Base-by-base conservation (phyloP, 306 rosid genomes). In the Luffa acutangula region DNA sequence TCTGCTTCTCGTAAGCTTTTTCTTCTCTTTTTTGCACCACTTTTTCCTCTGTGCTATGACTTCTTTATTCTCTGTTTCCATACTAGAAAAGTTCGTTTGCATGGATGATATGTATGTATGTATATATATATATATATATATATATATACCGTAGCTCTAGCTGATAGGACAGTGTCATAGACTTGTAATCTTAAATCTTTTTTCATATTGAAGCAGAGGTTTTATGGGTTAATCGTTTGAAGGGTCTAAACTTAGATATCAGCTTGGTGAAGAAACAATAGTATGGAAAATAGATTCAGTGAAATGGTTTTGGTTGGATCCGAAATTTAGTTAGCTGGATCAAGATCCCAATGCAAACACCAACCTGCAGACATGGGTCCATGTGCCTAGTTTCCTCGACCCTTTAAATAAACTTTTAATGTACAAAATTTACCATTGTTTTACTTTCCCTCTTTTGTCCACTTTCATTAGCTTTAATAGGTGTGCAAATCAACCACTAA, bases 1-100 rank as follows among this genome's bases (percentile, higher is more conserved):
- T 31, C 87, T 39, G 9, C 83, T 57, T 51, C 88, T 74, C 77
- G 98, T 93, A 91, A 93, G 96, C 70, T 57, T 57, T 85, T 57
- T 85, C 60, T 78, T 12, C 62, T 51, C 57, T 53, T 54, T 36
- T 58, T 59, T 42, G 33, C 57, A 7, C 11, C 2, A 7, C 41
- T 36, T 59, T 54, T 54, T 18, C 48, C 51, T 34, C 18, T 34
- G 4, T 64, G 10, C n/a, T 64, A 64, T 10, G 14, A 21, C 65
- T 59, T 59, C 65, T 59, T 59, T 13, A 2, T 14, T 63, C 70
- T 62, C 69, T 63, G 43, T 31, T 63, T 33, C 17, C 31, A 18
- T 54, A 54, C 60, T 54, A 54, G 20, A 15, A 56, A 56, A 18
- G 17, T 9, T 6, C 66, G 9, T 25, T 60, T 25, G 66, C 66